A percentile compares a stretch with the other conserved stretches of the same genome.
These are phyloP conservation scores for Bretschneidera sinensis DNA, from an alignment of 345 rosid genomes.

Conservation along the genomic window DNA sequence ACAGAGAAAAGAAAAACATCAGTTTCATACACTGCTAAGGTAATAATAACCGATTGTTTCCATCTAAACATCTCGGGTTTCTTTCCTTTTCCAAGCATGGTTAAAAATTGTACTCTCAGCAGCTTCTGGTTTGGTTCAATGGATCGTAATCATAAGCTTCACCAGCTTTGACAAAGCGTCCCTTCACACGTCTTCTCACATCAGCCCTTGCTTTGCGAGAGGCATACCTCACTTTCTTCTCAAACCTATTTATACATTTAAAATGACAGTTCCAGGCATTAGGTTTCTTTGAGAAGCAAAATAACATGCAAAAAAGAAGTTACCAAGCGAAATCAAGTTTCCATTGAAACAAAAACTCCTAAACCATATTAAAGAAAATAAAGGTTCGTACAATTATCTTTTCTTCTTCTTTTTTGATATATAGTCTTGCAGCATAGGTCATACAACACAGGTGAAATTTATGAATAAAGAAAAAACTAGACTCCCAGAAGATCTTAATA, in stretches of 20 bases:
- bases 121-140: constrained; percentile 75
- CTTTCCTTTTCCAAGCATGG: constrained; percentile 27
- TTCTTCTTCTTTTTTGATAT: no score
- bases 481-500: no score
- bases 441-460: not conserved
- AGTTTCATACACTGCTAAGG: constrained; percentile 20
- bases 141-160: constrained; percentile 97
- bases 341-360: not conserved
- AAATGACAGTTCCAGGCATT: not conserved
- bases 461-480: no score
- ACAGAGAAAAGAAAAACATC: constrained; percentile 15
- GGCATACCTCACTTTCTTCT: constrained; percentile 87
- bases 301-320: not conserved
- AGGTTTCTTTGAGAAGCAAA: not conserved
- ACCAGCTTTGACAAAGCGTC: constrained; percentile 93
- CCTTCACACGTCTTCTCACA: constrained; percentile 92
- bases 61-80: constrained; percentile 18
- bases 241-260: constrained; percentile 58
- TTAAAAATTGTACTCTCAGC: constrained; percentile 40
- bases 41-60: constrained; percentile 19
- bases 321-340: no score
- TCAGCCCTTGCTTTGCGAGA: constrained; percentile 99
- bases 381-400: no score
- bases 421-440: no score
- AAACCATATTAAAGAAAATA: not conserved